phyloP scores from a whole-genome alignment of 2,329 filamentous ascomycete genomes.

The Salinomyces thailandicus region DNA sequence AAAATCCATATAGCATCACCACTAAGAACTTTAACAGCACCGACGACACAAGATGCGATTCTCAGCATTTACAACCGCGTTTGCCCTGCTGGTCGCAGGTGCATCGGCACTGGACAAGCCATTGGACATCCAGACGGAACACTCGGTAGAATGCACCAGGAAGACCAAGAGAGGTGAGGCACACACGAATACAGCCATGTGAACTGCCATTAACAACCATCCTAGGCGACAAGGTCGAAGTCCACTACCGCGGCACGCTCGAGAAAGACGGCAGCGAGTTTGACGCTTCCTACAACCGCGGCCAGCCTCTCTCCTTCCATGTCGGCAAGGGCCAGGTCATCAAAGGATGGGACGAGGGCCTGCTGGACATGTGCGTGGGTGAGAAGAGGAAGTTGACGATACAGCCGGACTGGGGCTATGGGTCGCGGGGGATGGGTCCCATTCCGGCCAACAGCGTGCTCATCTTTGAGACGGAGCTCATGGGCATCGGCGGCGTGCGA shows the following conservation, averaged over 20 bases:
- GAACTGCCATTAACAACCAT: background rate
- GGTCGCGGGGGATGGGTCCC: conserved; percentile 64
- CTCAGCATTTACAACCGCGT: conserved; percentile 27
- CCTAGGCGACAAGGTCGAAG: conserved; percentile 65
- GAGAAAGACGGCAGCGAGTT: conserved; percentile 50
- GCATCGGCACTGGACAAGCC: conserved; percentile 38
- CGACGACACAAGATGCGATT: too few relatives aligned
- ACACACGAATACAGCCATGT: conserved; percentile 1
- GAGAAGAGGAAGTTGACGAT: conserved; percentile 90
- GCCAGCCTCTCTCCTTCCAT: conserved; percentile 64
- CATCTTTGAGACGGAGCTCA: conserved; percentile 82
- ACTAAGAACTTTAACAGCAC: too few relatives aligned
- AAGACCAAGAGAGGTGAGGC: conserved; percentile 45
- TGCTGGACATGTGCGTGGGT: conserved; percentile 90
- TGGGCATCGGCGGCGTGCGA: conserved; percentile 65
- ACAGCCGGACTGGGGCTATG: conserved; percentile 74
- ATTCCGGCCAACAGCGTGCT: conserved; percentile 79
- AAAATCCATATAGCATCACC: too few relatives aligned
- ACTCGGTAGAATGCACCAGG: conserved; percentile 61
- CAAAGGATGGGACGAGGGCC: conserved; percentile 89
- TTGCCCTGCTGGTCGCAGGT: conserved; percentile 42
- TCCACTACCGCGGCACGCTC: conserved; percentile 83
- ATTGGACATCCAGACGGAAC: conserved; percentile 68
- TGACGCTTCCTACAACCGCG: conserved; percentile 59
- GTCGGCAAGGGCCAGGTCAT: conserved; percentile 82